Evolutionary conservation across 1,284 basidiomycete species (phyloP), one percentile per base, ranked within the genome.

Genomic region (Sutorius eximius): DNA sequence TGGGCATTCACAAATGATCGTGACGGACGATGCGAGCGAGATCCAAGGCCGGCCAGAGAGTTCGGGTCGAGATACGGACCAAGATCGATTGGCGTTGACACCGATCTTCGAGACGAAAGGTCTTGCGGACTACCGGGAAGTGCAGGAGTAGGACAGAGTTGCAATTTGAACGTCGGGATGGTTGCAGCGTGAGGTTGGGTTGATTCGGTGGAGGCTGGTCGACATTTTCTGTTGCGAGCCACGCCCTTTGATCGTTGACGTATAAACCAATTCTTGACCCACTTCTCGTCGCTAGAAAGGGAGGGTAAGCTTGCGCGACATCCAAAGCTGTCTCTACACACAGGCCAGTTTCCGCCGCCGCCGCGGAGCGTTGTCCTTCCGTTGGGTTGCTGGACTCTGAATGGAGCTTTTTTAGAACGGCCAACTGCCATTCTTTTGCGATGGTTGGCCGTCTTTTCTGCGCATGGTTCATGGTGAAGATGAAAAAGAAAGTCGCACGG

Each of bases 341-440:
- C 67, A 69, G 45, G 49, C 67, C 67, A 55, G 71, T 69, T 47
- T 70, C 69, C 22, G 32, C 55, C 12, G 56, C 68, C 5, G 45
- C 67, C 8, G 60, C 60, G 41, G 24, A 49, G 40, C 58, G 59
- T 16, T 72, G 64, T 32, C 57, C 51, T 40, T 60, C 57, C 0
- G 68, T 66, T 5, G 69, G 68, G 36, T 53, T 58, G 20, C 27
- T 46, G 3, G 65, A 61, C 52, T 59, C 56, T 44, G 61, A 49
- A 9, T 60, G 55, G 15, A 72, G 57, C 20, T 56, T 64, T 42
- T 45, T 71, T 48, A 69, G 70, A 2, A 72, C 51, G 48, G 51
- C 65, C 16, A 72, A 57, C 38, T 72, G 67, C 67, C 69, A 71
- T n/a, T 60, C 53, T 18, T 60, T 53, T 27, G 67, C 71, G 34